A percentile compares a stretch with the other conserved stretches of the same genome.
phyloP scores from a whole-genome alignment of 441 rosid species.

The Lepidium campestre region DNA sequence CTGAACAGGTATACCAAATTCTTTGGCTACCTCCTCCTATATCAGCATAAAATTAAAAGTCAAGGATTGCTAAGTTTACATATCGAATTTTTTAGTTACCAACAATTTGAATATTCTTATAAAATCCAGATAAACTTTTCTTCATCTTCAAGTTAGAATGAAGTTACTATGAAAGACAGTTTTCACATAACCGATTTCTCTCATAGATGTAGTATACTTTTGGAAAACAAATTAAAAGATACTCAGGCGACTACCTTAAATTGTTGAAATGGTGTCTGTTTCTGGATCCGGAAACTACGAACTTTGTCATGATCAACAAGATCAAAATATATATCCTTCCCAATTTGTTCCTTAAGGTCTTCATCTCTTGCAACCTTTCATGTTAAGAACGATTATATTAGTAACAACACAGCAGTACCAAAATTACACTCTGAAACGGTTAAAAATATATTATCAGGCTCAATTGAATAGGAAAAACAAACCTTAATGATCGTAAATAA shows the following conservation, averaged over 20 bases:
- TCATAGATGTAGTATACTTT: not conserved
- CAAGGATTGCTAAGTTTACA: not conserved
- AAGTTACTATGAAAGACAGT: not conserved
- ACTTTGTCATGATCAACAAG: conserved; percentile 83
- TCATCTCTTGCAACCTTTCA: conserved; percentile 54
- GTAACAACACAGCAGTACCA: not conserved
- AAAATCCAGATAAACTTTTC: not conserved
- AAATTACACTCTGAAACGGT: not conserved
- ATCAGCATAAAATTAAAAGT: conserved; percentile 4
- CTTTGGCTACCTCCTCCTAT: conserved; percentile 97
- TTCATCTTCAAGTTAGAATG: not conserved
- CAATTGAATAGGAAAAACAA: not conserved
- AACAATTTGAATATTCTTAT: not conserved
- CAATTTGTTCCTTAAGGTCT: conserved; percentile 51
- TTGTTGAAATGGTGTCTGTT: conserved; percentile 49
- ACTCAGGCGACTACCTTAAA: conserved; percentile 47
- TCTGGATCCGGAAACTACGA: conserved; percentile 67
- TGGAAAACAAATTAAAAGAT: not conserved
- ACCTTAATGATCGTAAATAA: conserved; percentile 66
- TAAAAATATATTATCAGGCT: not conserved
- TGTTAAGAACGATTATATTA: conserved; percentile 3
- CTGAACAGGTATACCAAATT: conserved; percentile 86
- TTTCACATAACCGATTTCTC: not conserved
- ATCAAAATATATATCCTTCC: conserved; percentile 67
- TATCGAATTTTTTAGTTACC: not conserved